A percentile compares a stretch with the other conserved stretches of the same genome.
phyloP scores from a whole-genome alignment of 208 protist species.

The Leishmania martiniquensis region DNA sequence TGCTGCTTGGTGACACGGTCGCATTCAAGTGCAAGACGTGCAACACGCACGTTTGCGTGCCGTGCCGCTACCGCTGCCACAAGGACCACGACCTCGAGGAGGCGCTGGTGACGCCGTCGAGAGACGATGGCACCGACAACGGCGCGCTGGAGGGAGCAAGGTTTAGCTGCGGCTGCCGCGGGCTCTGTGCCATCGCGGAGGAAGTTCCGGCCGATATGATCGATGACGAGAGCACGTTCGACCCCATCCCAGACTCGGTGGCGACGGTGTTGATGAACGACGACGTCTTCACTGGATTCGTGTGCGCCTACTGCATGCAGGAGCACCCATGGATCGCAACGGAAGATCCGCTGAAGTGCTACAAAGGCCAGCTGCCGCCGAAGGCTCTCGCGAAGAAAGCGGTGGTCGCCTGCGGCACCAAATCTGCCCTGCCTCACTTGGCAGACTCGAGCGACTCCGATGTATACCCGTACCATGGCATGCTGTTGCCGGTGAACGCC shows the following conservation, averaged over 20 bases:
- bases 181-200: slow-evolving; percentile 64
- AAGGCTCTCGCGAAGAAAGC: slow-evolving; percentile 25
- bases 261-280: slow-evolving; percentile 72
- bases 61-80: slow-evolving; percentile 86
- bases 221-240: slow-evolving; percentile 41
- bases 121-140: slow-evolving; percentile 59
- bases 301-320: slow-evolving; percentile 84
- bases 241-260: slow-evolving; percentile 38
- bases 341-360: slow-evolving; percentile 64
- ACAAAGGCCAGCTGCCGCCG: slow-evolving; percentile 57
- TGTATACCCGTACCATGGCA: slow-evolving; percentile 72
- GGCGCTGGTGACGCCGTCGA: slow-evolving; percentile 33
- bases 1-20: slow-evolving; percentile 65
- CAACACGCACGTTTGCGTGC: slow-evolving; percentile 67
- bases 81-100: slow-evolving; percentile 65
- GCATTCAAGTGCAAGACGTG: slow-evolving; percentile 77
- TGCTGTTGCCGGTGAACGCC: slow-evolving; percentile 67
- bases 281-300: slow-evolving; percentile 81
- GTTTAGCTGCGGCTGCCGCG: slow-evolving; percentile 85
- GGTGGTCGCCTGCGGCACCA: slow-evolving; percentile 52
- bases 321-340: slow-evolving; percentile 78
- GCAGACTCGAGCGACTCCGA: slow-evolving; percentile 7
- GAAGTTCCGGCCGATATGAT: slow-evolving; percentile 43
- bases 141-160: slow-evolving; percentile 34
- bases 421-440: background rate